phyloP scores from a whole-genome alignment of 2,329 filamentous ascomycete species.

The Tricladium varicosporioides region DNA sequence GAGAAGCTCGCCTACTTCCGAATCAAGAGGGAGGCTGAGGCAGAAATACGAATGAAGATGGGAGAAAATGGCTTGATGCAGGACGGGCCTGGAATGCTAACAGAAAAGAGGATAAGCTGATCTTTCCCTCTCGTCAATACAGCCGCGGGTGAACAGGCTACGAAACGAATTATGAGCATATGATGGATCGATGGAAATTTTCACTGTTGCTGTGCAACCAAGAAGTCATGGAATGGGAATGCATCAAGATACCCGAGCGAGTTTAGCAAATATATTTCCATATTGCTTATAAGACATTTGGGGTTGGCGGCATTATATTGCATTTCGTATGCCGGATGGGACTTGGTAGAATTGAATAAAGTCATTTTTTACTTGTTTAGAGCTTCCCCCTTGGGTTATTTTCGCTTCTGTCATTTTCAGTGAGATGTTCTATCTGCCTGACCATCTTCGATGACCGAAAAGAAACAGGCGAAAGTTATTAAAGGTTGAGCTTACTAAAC shows the following conservation, averaged over 20 bases:
- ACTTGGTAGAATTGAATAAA: background rate
- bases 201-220: constrained; percentile 22
- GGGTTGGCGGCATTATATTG: background rate
- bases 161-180: constrained; percentile 26
- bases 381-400: constrained; percentile 23
- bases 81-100: constrained; percentile 28
- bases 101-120: constrained; percentile 51
- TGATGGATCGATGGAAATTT: constrained; percentile 6
- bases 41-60: constrained; percentile 41
- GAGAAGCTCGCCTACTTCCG: constrained; percentile 83
- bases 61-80: constrained; percentile 21
- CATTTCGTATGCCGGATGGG: constrained; percentile 1
- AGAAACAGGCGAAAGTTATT: background rate
- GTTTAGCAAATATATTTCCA: background rate
- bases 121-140: background rate
- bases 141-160: constrained; percentile 10
- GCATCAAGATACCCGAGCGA: constrained; percentile 22
- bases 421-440: background rate
- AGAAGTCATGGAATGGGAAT: constrained; percentile 11
- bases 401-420: constrained; percentile 28
- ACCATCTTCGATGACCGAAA: background rate
- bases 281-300: background rate
- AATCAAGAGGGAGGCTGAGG: constrained; percentile 65
- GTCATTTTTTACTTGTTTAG: constrained; percentile 10
- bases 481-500: constrained; percentile 45